Base-by-base conservation (phyloP, 495 filamentous ascomycete genomes). In the Entonaema liquescens region DNA sequence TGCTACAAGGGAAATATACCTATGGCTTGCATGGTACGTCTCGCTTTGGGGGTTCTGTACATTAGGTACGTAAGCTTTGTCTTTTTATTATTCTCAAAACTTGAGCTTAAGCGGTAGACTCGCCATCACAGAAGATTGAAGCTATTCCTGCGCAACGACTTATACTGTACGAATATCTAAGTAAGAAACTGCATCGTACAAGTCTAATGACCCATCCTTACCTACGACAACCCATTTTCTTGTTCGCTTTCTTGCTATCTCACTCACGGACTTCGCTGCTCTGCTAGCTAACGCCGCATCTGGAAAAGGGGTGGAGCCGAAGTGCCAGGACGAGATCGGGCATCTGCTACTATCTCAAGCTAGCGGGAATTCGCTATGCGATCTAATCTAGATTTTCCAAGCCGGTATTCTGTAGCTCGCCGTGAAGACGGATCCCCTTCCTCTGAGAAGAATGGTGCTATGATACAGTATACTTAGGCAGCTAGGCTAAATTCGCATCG, bases 401-500 rank as follows among this genome's bases (percentile, higher is more conserved):
- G 53, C 47, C 44, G 36, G 55, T 35, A 54, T 56, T 57, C 31
- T 50, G 42, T 62, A 65, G 56, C 42, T 64, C 36, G 35, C 49
- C 57, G 55, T 47, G 9, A 33, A 65, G 64, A 59, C 54, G 29
- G 49, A 53, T 53, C 49, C 15, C 31, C n/a, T 23, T 54, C 19
- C 44, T 42, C 64, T 60, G 31, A 40, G 15, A 62, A 36, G 7
- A 33, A 71, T 54, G 69, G 67, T 64, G 63, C 69, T 67, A 67
- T 53, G 8, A 54, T 58, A 58, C 19, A n/a, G n/a, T 21, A n/a
- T 15, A 33, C 36, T 40, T 40, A 40, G 21, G 17, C n/a, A n/a
- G n/a, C 57, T 69, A 73, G 62, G 65, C 70, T 73, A 73, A 73
- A 73, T 62, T 54, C 62, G 40, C 40, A 25, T 66, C 50, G 38